Evolutionary conservation across 2,329 filamentous ascomycete species (phyloP), one percentile per base, ranked within the genome.

Genomic region (Aspergillus novoparasiticus): DNA sequence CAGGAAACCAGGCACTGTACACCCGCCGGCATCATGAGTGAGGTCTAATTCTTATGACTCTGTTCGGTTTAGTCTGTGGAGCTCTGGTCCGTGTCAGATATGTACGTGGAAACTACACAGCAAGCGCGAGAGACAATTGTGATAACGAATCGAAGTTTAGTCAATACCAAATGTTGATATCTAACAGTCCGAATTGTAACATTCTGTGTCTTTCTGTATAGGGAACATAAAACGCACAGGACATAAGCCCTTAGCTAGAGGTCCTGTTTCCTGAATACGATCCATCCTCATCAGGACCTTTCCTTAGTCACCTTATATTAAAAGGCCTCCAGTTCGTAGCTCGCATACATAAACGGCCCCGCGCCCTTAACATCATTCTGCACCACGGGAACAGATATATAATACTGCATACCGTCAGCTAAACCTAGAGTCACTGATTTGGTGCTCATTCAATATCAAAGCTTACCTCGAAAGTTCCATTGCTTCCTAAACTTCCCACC

Each of bases 261-360:
- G 2, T 9, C 2, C 1, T 4, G n/a, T 41, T n/a, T 41, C 19
- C 6, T 0, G 0, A 41, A n/a, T n/a, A 19, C 10, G 39, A 10
- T 10, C 6, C 16, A 4, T 19, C 0, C 1, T n/a, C 6, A 9
- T 41, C 8, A 3, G 0, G 16, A 0, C 8, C 19, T n/a, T 19
- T n/a, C 39, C 6, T 41, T 41, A 19, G 3, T 10, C 43, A 14
- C 48, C 5, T 2, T 2, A 3, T n/a, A n/a, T 56, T 26, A 62
- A 46, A 41, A 65, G 1, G 48, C 63, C 34, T 67, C 65, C 10
- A 66, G 14, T 57, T 67, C 65, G n/a, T 67, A 62, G 23, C 64
- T 63, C 2, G 64, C 65, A 45, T 67, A 67, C 54, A 67, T 67
- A 26, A 67, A 67, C 12, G 65, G 64, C 10, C 65, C 65, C 6